phyloP scores from a whole-genome alignment of 257 asterid genomes.

The Solanum chmielewskii region DNA sequence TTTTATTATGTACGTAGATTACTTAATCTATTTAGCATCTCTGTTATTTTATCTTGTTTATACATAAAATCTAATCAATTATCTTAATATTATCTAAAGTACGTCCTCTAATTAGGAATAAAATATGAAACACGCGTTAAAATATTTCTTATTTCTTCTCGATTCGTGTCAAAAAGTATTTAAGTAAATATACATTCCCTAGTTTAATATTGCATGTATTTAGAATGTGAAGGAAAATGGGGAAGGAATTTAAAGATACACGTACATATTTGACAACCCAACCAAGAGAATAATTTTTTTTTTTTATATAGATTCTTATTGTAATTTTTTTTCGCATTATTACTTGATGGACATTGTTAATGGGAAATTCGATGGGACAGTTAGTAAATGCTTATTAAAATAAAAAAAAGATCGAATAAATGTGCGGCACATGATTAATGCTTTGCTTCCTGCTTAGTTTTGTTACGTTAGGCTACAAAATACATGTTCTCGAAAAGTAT shows the following conservation, averaged over 20 bases:
- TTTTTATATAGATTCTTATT: neutral
- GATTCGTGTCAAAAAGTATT: no score
- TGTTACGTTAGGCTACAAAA: neutral
- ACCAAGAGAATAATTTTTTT: neutral
- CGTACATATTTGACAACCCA: neutral
- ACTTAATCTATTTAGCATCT: no score
- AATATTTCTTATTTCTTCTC: no score
- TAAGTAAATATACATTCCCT: neutral
- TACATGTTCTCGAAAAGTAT: neutral
- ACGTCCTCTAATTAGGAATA: no score
- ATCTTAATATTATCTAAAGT: no score
- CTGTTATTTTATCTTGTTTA: no score
- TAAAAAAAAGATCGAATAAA: neutral
- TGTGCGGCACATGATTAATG: neutral
- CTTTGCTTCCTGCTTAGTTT: neutral
- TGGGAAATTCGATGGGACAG: neutral
- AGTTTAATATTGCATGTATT: neutral
- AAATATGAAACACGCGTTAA: no score
- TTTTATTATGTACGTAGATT: no score
- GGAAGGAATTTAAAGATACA: neutral
- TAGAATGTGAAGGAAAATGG: neutral
- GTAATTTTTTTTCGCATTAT: neutral
- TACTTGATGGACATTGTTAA: neutral
- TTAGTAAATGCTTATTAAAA: neutral
- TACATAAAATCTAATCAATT: no score